Evolutionary conservation across 176 grass and related monocot species (phyloP), one percentile per base, ranked within the genome.

Genomic region (Juncus effusus): DNA sequence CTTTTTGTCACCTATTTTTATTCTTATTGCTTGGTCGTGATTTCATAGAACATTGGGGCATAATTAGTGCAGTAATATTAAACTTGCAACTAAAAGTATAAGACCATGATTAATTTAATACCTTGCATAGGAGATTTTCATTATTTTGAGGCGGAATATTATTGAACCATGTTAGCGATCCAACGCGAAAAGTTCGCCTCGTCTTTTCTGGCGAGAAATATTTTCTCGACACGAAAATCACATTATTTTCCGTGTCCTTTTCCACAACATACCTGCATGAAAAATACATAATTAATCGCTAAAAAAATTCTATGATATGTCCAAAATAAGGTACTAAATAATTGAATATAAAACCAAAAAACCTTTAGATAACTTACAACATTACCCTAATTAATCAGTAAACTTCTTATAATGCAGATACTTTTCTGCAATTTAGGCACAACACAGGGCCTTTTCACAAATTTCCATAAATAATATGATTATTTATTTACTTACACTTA

Each of bases 181-280:
- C 88, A 77, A 99, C 85, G 82, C 12, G 47, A 80, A 99, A 99
- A 53, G 76, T 78, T 3, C 73, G 81, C 62, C 85, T 78, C 76
- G 61, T 89, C 77, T 99, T 93, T 81, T 99, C 88, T 55, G 89
- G 54, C 4, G 94, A 85, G 76, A 90, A 99, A 56, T 99, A 93
- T 63, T 89, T 90, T 65, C 94, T 99, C 62, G 94, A 99, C 66
- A 84, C 83, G 12, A 99, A 90, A 80, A 99, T 67, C 56, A 90
- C 94, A 75, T 99, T 99, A 49, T 90, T 83, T 51, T 83, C 60
- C 78, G 86, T 89, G 74, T 90, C 88, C 75, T 99, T 99, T 69
- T 83, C 94, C 63, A 93, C 85, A 45, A 99, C 94, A 60, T 93
- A 99, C 94, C 88, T 93, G 45, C 47, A 80, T 13, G 71, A 2